Conservation (phyloP, 305 asterid species). For the Solanum chacoense region DNA sequence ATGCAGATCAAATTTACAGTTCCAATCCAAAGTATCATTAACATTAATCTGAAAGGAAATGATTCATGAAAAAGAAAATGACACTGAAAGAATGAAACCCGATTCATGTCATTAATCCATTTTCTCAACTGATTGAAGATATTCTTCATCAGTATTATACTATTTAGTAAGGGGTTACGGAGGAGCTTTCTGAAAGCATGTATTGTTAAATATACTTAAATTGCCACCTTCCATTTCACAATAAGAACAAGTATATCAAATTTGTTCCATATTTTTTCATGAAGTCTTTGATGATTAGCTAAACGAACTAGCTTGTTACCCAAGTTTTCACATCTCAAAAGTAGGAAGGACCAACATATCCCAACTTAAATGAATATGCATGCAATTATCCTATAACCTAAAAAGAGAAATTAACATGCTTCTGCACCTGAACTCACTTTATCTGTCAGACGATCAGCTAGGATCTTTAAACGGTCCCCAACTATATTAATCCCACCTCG, state of each 20-base stretch:
- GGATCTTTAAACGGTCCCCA: slow-evolving; percentile 47
- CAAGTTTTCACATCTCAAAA: neutral
- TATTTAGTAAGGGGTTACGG: neutral
- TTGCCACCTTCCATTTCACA: neutral
- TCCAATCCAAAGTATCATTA: neutral
- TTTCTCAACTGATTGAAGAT: neutral
- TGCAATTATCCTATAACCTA: neutral
- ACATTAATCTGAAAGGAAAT: neutral
- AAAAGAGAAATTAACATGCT: neutral
- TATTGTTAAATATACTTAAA: neutral
- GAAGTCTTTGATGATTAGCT: neutral
- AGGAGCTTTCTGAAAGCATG: neutral
- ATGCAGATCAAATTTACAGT: neutral
- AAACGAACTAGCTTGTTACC: neutral
- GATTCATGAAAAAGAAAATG: neutral
- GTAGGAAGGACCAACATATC: neutral
- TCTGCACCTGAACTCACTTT: slow-evolving; percentile 45
- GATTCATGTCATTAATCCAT: neutral
- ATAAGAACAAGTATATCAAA: neutral
- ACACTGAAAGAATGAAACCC: neutral
- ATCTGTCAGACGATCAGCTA: slow-evolving; percentile 48
- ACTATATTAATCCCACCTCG: slow-evolving; percentile 46
- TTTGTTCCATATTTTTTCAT: neutral
- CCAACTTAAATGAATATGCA: neutral
- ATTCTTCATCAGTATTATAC: neutral